phyloP scores from a whole-genome alignment of 495 filamentous ascomycete species.

The Podospora pseudopauciseta region DNA sequence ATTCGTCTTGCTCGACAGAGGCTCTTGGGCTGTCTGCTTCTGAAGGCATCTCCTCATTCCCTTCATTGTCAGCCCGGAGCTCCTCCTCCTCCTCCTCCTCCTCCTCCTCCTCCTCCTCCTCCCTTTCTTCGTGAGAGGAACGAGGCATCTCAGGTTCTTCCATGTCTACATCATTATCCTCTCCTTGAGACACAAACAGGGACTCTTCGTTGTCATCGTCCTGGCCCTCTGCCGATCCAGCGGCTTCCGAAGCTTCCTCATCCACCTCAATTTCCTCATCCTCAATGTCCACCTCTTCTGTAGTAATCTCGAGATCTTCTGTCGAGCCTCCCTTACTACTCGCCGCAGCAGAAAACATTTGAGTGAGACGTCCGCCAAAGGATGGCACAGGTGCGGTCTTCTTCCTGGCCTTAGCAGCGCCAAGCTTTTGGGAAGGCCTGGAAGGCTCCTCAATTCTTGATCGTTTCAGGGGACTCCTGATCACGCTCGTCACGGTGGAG shows the following conservation, averaged over 20 bases:
- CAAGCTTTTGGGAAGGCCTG: not conserved
- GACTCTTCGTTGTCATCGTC: constrained; percentile 25
- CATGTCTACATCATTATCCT: not conserved
- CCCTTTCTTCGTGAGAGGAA: not conserved
- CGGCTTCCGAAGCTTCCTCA: constrained; percentile 25
- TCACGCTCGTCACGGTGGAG: constrained; percentile 60
- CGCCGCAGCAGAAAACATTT: constrained; percentile 71
- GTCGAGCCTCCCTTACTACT: constrained; percentile 25
- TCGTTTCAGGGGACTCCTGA: constrained; percentile 45
- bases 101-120: not conserved
- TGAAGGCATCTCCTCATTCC: constrained; percentile 2
- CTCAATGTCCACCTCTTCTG: constrained; percentile 28
- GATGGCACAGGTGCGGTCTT: constrained; percentile 32
- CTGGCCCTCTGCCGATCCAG: not conserved
- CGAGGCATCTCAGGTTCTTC: constrained; percentile 7
- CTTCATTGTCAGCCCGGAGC: not conserved
- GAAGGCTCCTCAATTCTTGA: constrained; percentile 20
- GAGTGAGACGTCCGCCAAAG: constrained; percentile 63
- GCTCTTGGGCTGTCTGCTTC: not conserved
- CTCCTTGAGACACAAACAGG: constrained; percentile 24
- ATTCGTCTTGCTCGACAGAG: constrained; percentile 15
- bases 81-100: not conserved
- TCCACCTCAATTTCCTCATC: constrained; percentile 26
- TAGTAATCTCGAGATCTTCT: constrained; percentile 27
- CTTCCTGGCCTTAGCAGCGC: not conserved